Evolutionary conservation across 768 basidiomycete genomes (phyloP), one percentile per base, ranked within the genome.

Genomic region (Trametes villosa): DNA sequence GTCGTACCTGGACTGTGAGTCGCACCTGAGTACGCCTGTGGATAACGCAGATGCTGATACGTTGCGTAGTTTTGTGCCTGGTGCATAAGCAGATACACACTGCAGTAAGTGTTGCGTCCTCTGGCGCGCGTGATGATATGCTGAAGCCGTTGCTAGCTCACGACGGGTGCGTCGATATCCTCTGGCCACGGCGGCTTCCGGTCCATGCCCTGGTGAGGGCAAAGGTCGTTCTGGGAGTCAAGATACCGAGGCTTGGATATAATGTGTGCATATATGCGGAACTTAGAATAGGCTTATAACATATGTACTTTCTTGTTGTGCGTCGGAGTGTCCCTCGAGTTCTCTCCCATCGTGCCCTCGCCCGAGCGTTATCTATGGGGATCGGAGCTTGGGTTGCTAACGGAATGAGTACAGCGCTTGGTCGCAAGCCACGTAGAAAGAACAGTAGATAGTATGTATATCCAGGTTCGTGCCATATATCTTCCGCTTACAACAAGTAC

Each of bases 1-100:
- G 86, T 88, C 92, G 1, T 97, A 96, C 75, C 75, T 88, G 6
- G 94, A 97, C 71, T 95, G 94, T 96, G 68, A 64, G 87, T 80
- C 7, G 29, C n/a, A 46, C 50, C 34, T 1, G 15, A 26, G n/a
- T 52, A 20, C 5, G 9, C 18, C 4, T 40, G 22, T 20, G n/a
- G 50, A 45, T 20, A 18, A 15, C 34, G 2, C 29, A 41, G n/a
- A 27, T 31, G 4, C 20, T 33, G n/a, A 24, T 33, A 24, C 9
- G 24, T 1, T 27, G 38, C 13, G 18, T 54, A 76, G 73, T 76
- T 62, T 64, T 80, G 0, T 79, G 79, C 54, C 65, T 72, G 36
- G 67, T 77, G 9, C 77, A 80, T 57, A 77, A 76, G 64, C 71
- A 74, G 46, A 78, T 80, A 30, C 74, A 70, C 49, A 64, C 68